Base-by-base conservation (phyloP, 495 filamentous ascomycete species). In the Penicillium simplicissimum region DNA sequence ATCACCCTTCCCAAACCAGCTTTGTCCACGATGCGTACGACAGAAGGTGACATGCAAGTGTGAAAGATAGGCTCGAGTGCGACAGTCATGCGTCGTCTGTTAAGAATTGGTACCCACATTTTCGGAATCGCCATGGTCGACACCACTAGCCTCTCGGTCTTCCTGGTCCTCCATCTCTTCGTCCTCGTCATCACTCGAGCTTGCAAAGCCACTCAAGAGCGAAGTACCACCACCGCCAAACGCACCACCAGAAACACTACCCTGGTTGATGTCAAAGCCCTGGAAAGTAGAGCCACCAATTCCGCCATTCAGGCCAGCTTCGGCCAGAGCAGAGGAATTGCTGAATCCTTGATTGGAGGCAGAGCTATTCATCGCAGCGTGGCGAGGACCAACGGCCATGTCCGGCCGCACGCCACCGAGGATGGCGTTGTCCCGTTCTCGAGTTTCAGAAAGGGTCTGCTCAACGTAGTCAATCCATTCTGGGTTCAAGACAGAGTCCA, bases 381-480 rank as follows among this genome's bases (percentile, higher is more conserved):
- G 87, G 54, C 90, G 83, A 62, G 87, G 76, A 33, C 85, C 82
- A 67, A 91, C 80, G 38, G 88, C 87, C 72, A 95, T 87, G 61
- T 97, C 95, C 1, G 95, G 95, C 42, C 94, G 87, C 5, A 98
- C 92, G 11, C 95, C 95, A 42, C 95, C 95, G n/a, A 99, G 88
- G 52, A 99, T 96, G 9, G 95, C 95, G 74, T 99, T 99, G 66
- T 99, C 95, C 43, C 95, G 89, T 74, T 98, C 94, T 19, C 96
- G 79, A 0, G 95, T 99, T 73, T 96, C 95, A 1, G 94, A 91
- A 21, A 99, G 82, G 0, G 92, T 93, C 47, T 93, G 90, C 73
- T 97, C 95, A 38, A 99, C 96, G 65, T 98, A 99, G 55, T 92
- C 88, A 54, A 94, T 89, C 95, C 95, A 99, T 54, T 91, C 86